phyloP scores from a whole-genome alignment of 345 rosid genomes.

The Hypericum perforatum region DNA sequence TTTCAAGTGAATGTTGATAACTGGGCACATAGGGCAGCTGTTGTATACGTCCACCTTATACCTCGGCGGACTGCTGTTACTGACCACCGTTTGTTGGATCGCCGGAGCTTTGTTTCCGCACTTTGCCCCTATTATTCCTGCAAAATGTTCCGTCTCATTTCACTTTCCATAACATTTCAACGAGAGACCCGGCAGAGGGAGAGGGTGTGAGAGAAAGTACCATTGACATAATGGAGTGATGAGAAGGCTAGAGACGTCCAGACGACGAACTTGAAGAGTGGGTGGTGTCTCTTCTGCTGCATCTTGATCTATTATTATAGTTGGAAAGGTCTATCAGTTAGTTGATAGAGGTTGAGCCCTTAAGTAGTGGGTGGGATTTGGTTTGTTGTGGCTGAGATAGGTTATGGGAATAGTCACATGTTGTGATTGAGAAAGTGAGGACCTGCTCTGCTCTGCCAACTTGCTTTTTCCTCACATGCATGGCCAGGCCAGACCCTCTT shows the following conservation, averaged over 20 bases:
- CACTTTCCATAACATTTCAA: too few relatives aligned
- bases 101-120: slow-evolving; percentile 17
- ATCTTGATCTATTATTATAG: neutral
- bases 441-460: too few relatives aligned
- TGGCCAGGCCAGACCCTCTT: too few relatives aligned
- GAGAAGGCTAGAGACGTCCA: slow-evolving; percentile 14
- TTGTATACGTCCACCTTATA: slow-evolving; percentile 21
- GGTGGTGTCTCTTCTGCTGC: slow-evolving; percentile 5
- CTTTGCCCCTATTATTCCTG: slow-evolving; percentile 16
- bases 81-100: slow-evolving; percentile 20
- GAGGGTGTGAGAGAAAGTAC: slow-evolving; percentile 10
- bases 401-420: too few relatives aligned
- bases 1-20: slow-evolving; percentile 22
- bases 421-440: too few relatives aligned
- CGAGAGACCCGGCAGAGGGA: too few relatives aligned
- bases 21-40: slow-evolving; percentile 28
- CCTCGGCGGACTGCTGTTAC: slow-evolving; percentile 17
- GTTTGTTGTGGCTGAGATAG: too few relatives aligned
- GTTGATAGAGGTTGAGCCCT: too few relatives aligned
- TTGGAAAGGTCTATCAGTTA: too few relatives aligned
- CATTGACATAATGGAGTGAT: slow-evolving; percentile 8
- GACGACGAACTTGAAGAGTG: slow-evolving; percentile 10
- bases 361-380: too few relatives aligned
- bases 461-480: too few relatives aligned
- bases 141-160: neutral